Evolutionary conservation across 495 filamentous ascomycete genomes (phyloP).

Genomic region (Aspergillus panamensis): DNA sequence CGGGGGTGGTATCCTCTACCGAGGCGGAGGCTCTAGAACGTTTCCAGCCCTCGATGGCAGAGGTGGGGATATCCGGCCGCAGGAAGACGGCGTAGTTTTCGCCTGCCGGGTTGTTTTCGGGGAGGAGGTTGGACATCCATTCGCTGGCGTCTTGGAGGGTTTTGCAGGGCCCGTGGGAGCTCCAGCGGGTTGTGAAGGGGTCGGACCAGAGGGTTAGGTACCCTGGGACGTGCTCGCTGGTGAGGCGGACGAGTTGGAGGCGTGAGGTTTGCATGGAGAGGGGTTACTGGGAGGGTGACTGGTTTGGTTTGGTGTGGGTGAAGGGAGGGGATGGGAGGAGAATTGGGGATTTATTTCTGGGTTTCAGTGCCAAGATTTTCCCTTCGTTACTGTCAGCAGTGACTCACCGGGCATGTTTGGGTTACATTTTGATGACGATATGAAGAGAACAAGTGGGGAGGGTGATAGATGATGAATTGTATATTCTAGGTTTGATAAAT

Average conservation of each 20-base stretch:
- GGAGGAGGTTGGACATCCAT: conserved; percentile 20
- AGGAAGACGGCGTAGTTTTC: conserved; percentile 24
- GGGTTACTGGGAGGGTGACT: too few species aligned
- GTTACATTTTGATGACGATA: too few species aligned
- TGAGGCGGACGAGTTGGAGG: conserved; percentile 17
- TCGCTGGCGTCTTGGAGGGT: conserved; percentile 18
- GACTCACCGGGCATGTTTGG: too few species aligned
- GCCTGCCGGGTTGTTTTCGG: conserved; percentile 16
- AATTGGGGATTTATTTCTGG: too few species aligned
- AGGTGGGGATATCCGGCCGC: background rate
- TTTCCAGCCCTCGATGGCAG: background rate
- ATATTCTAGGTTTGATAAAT: too few species aligned
- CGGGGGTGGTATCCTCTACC: background rate
- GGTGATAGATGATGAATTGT: too few species aligned
- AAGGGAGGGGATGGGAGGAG: too few species aligned
- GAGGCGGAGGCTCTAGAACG: background rate
- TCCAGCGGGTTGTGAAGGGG: conserved; percentile 22
- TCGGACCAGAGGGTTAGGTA: conserved; percentile 26
- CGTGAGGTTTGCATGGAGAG: conserved; percentile 18
- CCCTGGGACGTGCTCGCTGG: conserved; percentile 16
- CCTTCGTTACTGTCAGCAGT: too few species aligned
- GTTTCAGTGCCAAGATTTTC: too few species aligned
- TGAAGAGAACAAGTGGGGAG: too few species aligned
- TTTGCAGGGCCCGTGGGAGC: conserved; percentile 18
- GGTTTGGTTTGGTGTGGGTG: too few species aligned